A percentile compares a stretch with the other conserved stretches of the same genome.
These are phyloP conservation scores for Crithidia bombi DNA, from an alignment of 208 protist genomes.

Conservation along the genomic window DNA sequence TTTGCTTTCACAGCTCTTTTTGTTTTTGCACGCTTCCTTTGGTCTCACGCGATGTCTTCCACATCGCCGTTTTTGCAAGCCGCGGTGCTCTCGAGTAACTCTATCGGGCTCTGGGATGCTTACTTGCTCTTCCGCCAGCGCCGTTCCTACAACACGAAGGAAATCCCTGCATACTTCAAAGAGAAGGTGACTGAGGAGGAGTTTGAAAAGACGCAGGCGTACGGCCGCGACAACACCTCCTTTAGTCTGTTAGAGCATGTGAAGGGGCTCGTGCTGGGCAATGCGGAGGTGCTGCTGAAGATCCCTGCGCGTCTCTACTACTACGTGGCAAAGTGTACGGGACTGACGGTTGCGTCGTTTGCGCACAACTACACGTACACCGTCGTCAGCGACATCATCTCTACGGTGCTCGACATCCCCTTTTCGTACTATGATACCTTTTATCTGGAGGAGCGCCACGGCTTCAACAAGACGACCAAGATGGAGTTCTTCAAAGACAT, in stretches of 20 bases:
- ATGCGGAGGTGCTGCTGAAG: slow-evolving; percentile 41
- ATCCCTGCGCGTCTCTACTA: slow-evolving; percentile 52
- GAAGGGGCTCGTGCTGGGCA: slow-evolving; percentile 41
- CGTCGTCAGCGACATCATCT: slow-evolving; percentile 40
- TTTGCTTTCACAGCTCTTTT: background rate
- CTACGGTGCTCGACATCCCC: slow-evolving; percentile 58
- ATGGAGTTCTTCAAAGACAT: slow-evolving; percentile 74
- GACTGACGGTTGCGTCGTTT: slow-evolving; percentile 50
- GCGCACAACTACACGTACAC: slow-evolving; percentile 57
- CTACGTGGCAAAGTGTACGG: slow-evolving; percentile 17
- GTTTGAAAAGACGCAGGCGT: slow-evolving; percentile 50
- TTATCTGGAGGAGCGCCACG: slow-evolving; percentile 84
- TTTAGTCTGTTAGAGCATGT: slow-evolving; percentile 42
- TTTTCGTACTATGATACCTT: slow-evolving; percentile 82
- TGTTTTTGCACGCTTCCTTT: background rate
- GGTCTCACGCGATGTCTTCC: slow-evolving; percentile 8
- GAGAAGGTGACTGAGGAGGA: slow-evolving; percentile 43
- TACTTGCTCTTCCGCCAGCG: slow-evolving; percentile 62
- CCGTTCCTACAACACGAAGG: slow-evolving; percentile 25
- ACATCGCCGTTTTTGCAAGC: slow-evolving; percentile 38
- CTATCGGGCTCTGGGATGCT: slow-evolving; percentile 52
- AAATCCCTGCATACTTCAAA: slow-evolving; percentile 33
- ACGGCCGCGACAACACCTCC: slow-evolving; percentile 37
- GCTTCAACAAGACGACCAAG: slow-evolving; percentile 86
- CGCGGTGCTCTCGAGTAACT: slow-evolving; percentile 50